These are phyloP conservation scores for Fusarium haematococcum DNA, from an alignment of 2,329 filamentous ascomycete species.

Conservation along the genomic window DNA sequence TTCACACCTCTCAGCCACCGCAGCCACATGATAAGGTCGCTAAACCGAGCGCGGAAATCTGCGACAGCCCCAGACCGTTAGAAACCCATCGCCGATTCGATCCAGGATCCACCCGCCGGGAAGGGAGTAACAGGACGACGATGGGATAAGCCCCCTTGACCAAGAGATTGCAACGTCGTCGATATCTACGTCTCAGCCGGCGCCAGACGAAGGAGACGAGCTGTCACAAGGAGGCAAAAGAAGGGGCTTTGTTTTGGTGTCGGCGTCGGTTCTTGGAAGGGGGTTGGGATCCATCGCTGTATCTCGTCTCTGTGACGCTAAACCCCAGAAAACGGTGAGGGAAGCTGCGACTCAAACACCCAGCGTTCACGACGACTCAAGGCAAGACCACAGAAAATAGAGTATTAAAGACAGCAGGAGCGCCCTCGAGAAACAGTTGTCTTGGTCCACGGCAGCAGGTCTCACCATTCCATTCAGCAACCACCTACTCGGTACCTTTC, in stretches of 20 bases:
- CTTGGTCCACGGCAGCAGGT: constrained; percentile 28
- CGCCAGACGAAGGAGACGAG: constrained; percentile 24
- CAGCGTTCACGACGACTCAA: not conserved
- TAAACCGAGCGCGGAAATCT: constrained; percentile 10
- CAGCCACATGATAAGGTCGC: not conserved
- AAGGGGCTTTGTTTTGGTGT: constrained; percentile 20
- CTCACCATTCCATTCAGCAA: constrained; percentile 31
- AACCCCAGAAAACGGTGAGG: constrained; percentile 22
- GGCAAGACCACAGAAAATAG: constrained; percentile 5
- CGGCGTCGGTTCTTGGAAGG: not conserved
- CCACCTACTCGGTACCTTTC: not conserved
- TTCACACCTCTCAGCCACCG: not conserved
- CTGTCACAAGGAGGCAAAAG: constrained; percentile 23
- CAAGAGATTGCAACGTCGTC: constrained; percentile 28
- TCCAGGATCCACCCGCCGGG: constrained; percentile 16
- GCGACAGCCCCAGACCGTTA: constrained; percentile 27
- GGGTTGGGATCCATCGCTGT: not conserved
- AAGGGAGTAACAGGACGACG: not conserved
- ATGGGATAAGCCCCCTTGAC: constrained; percentile 10
- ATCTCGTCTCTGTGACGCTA: constrained; percentile 7
- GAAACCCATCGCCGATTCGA: constrained; percentile 23
- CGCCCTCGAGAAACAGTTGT: constrained; percentile 8
- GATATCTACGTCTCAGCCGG: constrained; percentile 30
- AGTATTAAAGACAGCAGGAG: constrained; percentile 35
- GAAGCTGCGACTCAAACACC: constrained; percentile 26